Evolutionary conservation across 371 early-diverging fungal genomes (phyloP).

Genomic region (Rhizopus arrhizus): DNA sequence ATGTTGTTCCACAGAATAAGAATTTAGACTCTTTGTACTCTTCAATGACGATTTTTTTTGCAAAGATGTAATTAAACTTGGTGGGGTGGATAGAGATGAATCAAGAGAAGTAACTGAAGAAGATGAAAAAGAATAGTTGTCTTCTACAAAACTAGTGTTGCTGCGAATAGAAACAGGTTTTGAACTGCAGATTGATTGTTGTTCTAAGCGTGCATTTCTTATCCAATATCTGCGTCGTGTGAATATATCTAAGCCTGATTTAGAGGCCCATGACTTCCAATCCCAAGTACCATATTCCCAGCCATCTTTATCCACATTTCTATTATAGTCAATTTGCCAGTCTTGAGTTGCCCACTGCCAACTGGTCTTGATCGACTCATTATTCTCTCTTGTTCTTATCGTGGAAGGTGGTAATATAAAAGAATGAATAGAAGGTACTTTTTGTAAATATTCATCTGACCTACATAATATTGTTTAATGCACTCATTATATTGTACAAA

Average conservation of each 20-base stretch:
- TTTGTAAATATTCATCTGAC: slow-evolving; percentile 30
- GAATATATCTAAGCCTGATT: slow-evolving; percentile 16
- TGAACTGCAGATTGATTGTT: neutral
- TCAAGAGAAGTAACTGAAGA: neutral
- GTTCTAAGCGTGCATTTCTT: slow-evolving; percentile 22
- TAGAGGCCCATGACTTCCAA: slow-evolving; percentile 20
- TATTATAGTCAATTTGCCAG: slow-evolving; percentile 25
- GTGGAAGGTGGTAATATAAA: slow-evolving; percentile 26
- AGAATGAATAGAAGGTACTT: slow-evolving; percentile 16
- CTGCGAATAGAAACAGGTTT: neutral
- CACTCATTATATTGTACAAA: neutral
- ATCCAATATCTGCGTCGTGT: slow-evolving; percentile 32
- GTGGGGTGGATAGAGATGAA: slow-evolving; percentile 6
- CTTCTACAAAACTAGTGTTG: neutral
- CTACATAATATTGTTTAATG: slow-evolving; percentile 7
- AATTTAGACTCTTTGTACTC: slow-evolving; percentile 12
- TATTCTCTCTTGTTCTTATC: slow-evolving; percentile 5
- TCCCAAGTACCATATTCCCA: slow-evolving; percentile 33
- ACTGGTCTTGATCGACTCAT: slow-evolving; percentile 7
- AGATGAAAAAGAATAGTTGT: neutral
- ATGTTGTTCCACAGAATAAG: slow-evolving; percentile 14
- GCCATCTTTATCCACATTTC: slow-evolving; percentile 21
- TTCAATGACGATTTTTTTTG: slow-evolving; percentile 5
- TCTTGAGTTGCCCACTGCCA: slow-evolving; percentile 27
- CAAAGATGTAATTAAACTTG: neutral